phyloP scores from a whole-genome alignment of 805 yeast genomes.

The Zygoascus flipseniorum region DNA sequence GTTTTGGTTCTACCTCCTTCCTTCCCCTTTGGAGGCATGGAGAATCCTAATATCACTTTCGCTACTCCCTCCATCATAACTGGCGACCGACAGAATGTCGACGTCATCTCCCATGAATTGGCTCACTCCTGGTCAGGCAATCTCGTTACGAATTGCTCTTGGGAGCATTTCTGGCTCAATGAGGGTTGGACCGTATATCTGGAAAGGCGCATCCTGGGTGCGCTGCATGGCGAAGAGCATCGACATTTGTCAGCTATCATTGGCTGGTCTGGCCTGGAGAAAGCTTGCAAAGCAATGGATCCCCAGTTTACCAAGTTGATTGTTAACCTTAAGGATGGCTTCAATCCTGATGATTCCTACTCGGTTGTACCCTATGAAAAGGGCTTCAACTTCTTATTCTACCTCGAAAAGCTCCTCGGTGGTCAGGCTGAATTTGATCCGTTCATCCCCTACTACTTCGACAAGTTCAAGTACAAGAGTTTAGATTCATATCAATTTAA shows the following conservation, averaged over 20 bases:
- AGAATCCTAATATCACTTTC: constrained; percentile 83
- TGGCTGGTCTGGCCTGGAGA: constrained; percentile 79
- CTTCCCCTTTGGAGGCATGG: constrained; percentile 92
- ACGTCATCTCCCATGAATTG: constrained; percentile 86
- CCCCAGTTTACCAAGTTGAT: constrained; percentile 48
- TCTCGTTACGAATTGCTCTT: constrained; percentile 78
- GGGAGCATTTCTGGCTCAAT: constrained; percentile 93
- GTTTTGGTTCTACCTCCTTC: constrained; percentile 70
- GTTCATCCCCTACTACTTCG: constrained; percentile 71
- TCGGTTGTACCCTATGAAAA: constrained; percentile 86
- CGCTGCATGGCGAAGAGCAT: constrained; percentile 65
- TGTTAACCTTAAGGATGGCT: constrained; percentile 57
- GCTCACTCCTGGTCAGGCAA: constrained; percentile 94
- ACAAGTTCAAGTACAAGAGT: constrained; percentile 56
- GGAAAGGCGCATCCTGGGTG: constrained; percentile 74
- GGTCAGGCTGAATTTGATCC: constrained; percentile 62
- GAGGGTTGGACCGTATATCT: constrained; percentile 95
- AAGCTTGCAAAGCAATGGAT: constrained; percentile 45
- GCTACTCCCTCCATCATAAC: constrained; percentile 83
- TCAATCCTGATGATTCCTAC: constrained; percentile 86
- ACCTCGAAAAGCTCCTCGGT: constrained; percentile 62
- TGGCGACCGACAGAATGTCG: constrained; percentile 78
- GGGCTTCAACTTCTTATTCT: constrained; percentile 72
- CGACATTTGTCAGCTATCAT: constrained; percentile 78
- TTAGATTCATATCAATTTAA: constrained; percentile 76